phyloP scores from a whole-genome alignment of 176 grass and related monocot genomes.

The Triticum timopheevii region DNA sequence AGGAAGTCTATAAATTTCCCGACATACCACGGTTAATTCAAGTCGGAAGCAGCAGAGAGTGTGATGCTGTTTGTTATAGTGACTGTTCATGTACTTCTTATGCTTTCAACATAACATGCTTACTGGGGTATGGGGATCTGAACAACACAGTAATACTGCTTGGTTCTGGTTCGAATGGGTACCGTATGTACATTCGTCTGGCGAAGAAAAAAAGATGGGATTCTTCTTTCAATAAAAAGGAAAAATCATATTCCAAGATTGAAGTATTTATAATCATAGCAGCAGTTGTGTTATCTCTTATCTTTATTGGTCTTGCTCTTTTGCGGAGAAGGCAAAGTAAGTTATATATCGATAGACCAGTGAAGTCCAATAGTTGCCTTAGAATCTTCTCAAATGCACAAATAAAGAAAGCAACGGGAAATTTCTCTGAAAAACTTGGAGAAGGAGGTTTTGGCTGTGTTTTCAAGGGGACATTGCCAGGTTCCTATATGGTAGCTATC shows the following conservation, averaged over 20 bases:
- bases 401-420: too few species aligned
- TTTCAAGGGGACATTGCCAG: too few species aligned
- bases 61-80: background rate
- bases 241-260: background rate
- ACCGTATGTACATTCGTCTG: background rate
- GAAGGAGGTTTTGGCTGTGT: too few species aligned
- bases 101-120: constrained; percentile 8
- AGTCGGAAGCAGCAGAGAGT: background rate
- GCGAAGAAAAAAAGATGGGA: background rate
- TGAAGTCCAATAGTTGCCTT: too few species aligned
- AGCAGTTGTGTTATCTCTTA: background rate
- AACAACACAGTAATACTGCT: background rate
- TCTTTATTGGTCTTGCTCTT: background rate
- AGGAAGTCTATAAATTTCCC: constrained; percentile 13
- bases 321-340: background rate
- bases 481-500: too few species aligned
- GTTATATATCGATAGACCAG: background rate
- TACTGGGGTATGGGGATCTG: background rate
- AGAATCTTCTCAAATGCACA: too few species aligned
- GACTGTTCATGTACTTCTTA: constrained; percentile 34
- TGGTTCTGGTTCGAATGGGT: background rate
- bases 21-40: background rate
- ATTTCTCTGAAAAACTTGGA: too few species aligned
- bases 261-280: background rate
- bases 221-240: too few species aligned